Evolutionary conservation across 108 stramenopile species (phyloP), one percentile per base, ranked within the genome.

Genomic region (Asterionellopsis glacialis): DNA sequence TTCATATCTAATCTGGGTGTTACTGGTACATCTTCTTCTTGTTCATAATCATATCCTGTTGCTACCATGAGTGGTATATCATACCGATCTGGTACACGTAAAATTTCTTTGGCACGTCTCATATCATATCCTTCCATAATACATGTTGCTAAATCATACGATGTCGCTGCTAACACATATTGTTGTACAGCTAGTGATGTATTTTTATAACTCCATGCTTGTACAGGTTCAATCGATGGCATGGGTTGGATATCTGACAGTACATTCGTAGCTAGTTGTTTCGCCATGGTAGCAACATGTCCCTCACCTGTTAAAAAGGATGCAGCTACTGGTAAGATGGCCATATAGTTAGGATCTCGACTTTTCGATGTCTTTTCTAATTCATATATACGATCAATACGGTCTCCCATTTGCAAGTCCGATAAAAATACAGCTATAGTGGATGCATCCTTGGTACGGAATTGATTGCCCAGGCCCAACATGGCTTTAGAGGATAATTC

Each of bases 101-200:
- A 59, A 16, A 88, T 57, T 67, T 91, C 86, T 68, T 69, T 76
- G 12, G 63, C 71, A 61, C 81, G 59, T 33, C 82, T 59, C 3
- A 70, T 56, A 72, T 91, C 90, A 69, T 66, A 88, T 48, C 90
- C 90, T 70, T 91, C 86, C 90, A 87, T 91, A 33, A 85, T 79
- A 43, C 78, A 79, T 11, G 90, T 88, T 13, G 73, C 77, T 22
- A 88, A 65, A 48, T 81, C 83, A 58, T 91, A 82, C 13, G 69
- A 64, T 9, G 82, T 76, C 10, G 86, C 86, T 1, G 90, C 82
- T 56, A 82, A 62, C 11, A 80, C 69, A 53, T 74, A 84, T 39
- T 79, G 62, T 57, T 78, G 79, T 0, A 81, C 77, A 59, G 79
- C 33, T 1, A 91, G 62, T 0, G 76, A 69, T 0, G 86, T 75